Percentiles rank a stretch among this genome's conserved stretches.
Evolutionary conservation across 1,284 basidiomycete species (phyloP).

Genomic region (Moesziomyces aphidis): DNA sequence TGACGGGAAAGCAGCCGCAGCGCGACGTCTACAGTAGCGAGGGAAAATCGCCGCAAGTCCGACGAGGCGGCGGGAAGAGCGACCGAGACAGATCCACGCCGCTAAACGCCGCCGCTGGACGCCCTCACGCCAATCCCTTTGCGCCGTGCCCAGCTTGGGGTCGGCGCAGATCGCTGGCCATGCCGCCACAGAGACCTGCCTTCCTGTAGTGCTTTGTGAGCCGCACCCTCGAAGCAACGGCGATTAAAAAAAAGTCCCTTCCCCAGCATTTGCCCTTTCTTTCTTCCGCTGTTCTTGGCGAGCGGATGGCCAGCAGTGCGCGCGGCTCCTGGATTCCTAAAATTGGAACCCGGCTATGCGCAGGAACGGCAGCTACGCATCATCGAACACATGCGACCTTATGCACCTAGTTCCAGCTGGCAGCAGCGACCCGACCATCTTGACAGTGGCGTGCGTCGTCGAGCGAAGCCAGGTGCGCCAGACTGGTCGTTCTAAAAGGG

Average conservation of each 20-base stretch:
- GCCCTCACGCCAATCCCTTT: too few species aligned
- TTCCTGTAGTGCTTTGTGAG: too few species aligned
- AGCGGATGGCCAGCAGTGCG: too few species aligned
- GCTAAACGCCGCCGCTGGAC: too few species aligned
- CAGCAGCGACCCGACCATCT: too few species aligned
- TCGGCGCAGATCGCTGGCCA: too few species aligned
- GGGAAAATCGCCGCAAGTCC: slow-evolving; percentile 29
- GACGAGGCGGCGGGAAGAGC: slow-evolving; percentile 2
- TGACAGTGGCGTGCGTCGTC: too few species aligned
- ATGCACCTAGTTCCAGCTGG: neutral
- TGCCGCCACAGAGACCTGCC: too few species aligned
- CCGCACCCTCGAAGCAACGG: neutral
- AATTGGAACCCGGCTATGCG: slow-evolving; percentile 1
- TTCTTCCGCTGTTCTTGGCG: neutral
- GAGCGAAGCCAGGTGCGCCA: too few species aligned
- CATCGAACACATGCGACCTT: slow-evolving; percentile 6
- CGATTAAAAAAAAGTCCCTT: neutral
- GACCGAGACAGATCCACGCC: neutral
- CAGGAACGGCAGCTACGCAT: slow-evolving; percentile 7
- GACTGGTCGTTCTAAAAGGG: too few species aligned
- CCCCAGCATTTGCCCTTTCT: too few species aligned
- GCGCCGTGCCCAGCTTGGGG: too few species aligned
- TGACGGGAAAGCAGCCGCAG: neutral
- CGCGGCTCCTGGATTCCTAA: neutral
- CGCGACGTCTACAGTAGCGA: neutral